Conservation (phyloP, 179 eudicot species). For the Beta lomatogona region DNA sequence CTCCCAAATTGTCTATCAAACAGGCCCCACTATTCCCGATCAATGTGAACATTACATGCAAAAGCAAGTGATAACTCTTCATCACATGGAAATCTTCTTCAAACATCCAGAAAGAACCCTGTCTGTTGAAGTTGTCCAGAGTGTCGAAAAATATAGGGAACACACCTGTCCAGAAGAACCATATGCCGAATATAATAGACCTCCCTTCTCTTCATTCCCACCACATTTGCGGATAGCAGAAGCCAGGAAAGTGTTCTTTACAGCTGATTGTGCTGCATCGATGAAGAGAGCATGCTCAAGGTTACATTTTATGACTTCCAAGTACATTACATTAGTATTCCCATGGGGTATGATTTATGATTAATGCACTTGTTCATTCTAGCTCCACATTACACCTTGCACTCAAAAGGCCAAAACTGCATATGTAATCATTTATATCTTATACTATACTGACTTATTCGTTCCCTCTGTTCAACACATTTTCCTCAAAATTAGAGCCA, state of each 20-base stretch:
- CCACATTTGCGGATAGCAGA: constrained; percentile 96
- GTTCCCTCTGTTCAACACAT: not conserved
- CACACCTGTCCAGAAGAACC: constrained; percentile 92
- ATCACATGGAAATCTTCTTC: constrained; percentile 7
- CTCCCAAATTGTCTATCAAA: constrained; percentile 85
- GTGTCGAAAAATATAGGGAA: not conserved
- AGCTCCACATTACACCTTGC: not conserved
- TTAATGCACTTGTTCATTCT: not conserved
- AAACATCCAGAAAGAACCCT: not conserved
- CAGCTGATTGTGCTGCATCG: constrained; percentile 80
- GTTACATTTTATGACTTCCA: not conserved
- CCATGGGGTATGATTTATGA: not conserved
- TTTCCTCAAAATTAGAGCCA: not conserved
- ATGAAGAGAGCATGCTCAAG: constrained; percentile 17
- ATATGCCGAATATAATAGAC: constrained; percentile 67
- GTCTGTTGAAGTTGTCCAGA: constrained; percentile 6
- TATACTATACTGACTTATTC: not conserved
- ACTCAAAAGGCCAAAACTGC: not conserved
- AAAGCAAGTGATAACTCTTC: constrained; percentile 8
- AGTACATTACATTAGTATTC: not conserved
- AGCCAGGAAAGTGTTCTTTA: constrained; percentile 75
- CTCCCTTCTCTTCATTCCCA: constrained; percentile 92
- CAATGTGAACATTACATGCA: constrained; percentile 20
- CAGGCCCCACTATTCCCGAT: constrained; percentile 73
- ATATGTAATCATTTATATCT: not conserved